These are phyloP conservation scores for Dillenia suffruticosa DNA, from an alignment of 164 flowering plant species.

Conservation along the genomic window DNA sequence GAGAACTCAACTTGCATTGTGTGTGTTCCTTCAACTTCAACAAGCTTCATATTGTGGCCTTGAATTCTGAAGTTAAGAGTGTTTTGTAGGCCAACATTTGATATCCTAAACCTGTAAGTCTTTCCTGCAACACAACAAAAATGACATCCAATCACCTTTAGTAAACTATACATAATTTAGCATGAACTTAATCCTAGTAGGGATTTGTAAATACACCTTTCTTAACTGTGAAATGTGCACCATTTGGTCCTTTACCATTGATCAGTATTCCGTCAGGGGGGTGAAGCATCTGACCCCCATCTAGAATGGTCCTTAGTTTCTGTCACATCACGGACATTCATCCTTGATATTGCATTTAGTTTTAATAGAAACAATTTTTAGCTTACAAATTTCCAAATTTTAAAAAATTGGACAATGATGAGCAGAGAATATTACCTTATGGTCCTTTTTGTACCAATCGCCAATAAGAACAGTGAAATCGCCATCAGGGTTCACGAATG, in stretches of 20 bases:
- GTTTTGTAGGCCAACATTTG: slow-evolving; percentile 69
- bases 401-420: no score
- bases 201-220: slow-evolving; percentile 37
- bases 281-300: slow-evolving; percentile 46
- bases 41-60: slow-evolving; percentile 67
- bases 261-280: slow-evolving; percentile 60
- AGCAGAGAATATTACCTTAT: slow-evolving; percentile 31
- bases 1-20: slow-evolving; percentile 47
- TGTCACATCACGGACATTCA: slow-evolving; percentile 7
- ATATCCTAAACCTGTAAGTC: slow-evolving; percentile 80
- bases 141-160: neutral
- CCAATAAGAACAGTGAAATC: slow-evolving; percentile 77
- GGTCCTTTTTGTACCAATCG: slow-evolving; percentile 64
- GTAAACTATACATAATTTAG: no score
- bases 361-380: no score
- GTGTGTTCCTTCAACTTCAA: slow-evolving; percentile 90
- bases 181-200: neutral
- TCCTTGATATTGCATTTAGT: no score
- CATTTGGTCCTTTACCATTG: slow-evolving; percentile 61
- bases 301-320: slow-evolving; percentile 44
- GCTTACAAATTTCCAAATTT: no score
- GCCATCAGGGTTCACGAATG: slow-evolving; percentile 61
- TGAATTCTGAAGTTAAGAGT: slow-evolving; percentile 65
- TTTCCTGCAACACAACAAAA: slow-evolving; percentile 38
- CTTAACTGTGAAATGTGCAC: slow-evolving; percentile 42